Evolutionary conservation across 768 basidiomycete species (phyloP).

Genomic region (Amyloporia xantha): DNA sequence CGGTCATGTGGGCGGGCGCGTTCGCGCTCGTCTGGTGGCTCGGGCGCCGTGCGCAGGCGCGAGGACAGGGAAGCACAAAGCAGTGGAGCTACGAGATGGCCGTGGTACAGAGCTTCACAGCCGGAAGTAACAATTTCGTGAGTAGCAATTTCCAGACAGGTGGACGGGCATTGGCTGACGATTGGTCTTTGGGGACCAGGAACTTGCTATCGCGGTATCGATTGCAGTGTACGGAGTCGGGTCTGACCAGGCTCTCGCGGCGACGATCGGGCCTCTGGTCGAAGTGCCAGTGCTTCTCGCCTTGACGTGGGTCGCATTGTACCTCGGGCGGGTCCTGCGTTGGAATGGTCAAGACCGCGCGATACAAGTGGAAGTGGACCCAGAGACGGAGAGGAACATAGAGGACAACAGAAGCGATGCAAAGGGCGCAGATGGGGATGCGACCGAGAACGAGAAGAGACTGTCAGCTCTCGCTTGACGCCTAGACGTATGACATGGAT

Average conservation of each 20-base stretch:
- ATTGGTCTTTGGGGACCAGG: constrained; percentile 29
- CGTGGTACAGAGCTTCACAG: constrained; percentile 74
- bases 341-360: constrained; percentile 3
- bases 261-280: constrained; percentile 72
- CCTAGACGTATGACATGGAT: no score
- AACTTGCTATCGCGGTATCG: constrained; percentile 78
- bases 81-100: constrained; percentile 57
- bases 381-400: background rate
- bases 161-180: background rate
- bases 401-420: background rate
- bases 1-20: constrained; percentile 64
- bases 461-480: no score
- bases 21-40: constrained; percentile 52
- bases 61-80: background rate
- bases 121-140: constrained; percentile 74
- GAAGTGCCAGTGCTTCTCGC: constrained; percentile 74
- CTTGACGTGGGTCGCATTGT: constrained; percentile 58
- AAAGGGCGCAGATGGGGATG: no score
- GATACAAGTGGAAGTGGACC: background rate
- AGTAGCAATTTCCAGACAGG: constrained; percentile 16
- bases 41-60: constrained; percentile 5
- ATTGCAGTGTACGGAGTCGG: constrained; percentile 73
- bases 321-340: constrained; percentile 8
- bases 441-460: no score
- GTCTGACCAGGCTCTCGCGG: constrained; percentile 75